Evolutionary conservation across 78 protist genomes (phyloP).

Genomic region (Monosiga brevicollis): DNA sequence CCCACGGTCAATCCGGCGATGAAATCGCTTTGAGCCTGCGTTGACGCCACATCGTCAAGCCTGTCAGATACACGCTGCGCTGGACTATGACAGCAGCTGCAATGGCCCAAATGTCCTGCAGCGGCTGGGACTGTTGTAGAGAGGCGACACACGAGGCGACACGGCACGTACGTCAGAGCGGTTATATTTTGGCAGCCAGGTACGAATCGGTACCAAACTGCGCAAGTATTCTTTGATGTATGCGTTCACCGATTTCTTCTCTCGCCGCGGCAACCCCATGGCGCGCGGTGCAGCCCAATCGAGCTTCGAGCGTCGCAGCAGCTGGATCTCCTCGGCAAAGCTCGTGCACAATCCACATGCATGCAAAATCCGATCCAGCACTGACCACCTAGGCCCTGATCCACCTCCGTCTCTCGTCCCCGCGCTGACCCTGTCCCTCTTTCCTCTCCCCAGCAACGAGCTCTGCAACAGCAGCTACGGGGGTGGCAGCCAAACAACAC

Average conservation of each 20-base stretch:
- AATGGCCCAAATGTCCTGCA: neutral
- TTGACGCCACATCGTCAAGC: neutral
- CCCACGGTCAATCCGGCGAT: constrained; percentile 31
- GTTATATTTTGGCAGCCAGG: neutral
- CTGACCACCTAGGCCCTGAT: no score
- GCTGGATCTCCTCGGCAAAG: neutral
- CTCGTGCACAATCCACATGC: no score
- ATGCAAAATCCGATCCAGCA: no score
- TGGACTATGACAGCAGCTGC: neutral
- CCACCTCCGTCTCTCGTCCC: no score
- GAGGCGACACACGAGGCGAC: neutral
- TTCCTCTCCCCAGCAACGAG: no score
- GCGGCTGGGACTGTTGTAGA: neutral
- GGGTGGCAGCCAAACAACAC: neutral
- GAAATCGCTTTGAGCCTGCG: neutral
- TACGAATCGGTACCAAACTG: neutral
- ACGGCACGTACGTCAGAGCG: neutral
- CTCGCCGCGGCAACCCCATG: neutral
- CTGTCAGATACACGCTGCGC: neutral
- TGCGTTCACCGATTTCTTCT: neutral
- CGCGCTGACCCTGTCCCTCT: no score
- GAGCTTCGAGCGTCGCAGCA: neutral
- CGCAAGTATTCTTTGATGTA: neutral
- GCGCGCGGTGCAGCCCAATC: neutral
- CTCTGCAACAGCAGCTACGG: no score